These are phyloP conservation scores for Ophiostoma australiae DNA, from an alignment of 2,329 filamentous ascomycete genomes.

Conservation along the genomic window DNA sequence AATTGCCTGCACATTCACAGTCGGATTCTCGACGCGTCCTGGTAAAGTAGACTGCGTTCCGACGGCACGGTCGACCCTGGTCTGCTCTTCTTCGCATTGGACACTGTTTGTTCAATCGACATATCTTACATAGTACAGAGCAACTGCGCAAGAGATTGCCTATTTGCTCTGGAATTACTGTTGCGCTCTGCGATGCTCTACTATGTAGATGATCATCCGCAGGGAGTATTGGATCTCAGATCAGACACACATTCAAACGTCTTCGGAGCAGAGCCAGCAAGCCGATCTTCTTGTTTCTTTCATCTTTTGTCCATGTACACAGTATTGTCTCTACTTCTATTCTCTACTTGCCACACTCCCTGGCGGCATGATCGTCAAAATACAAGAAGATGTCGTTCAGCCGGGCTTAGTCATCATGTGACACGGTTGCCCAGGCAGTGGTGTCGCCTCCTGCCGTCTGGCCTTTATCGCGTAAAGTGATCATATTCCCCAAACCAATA, in stretches of 20 bases:
- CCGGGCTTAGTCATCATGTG: not conserved
- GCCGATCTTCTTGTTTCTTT: not conserved
- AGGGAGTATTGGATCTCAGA: not conserved
- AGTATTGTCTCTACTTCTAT: not conserved
- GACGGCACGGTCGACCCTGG: not conserved
- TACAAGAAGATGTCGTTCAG: not conserved
- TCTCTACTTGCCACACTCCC: not conserved
- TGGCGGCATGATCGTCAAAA: too few species aligned
- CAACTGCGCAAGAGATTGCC: not conserved
- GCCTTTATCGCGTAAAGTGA: not conserved
- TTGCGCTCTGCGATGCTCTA: not conserved
- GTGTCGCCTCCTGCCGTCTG: not conserved
- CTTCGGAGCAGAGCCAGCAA: not conserved
- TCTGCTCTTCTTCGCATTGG: not conserved
- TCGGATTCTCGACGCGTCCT: not conserved
- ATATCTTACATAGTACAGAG: not conserved
- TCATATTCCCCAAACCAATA: not conserved
- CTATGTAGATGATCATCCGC: not conserved
- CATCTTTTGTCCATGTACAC: too few species aligned
- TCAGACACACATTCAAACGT: not conserved
- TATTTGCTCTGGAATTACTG: not conserved
- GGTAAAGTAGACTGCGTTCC: not conserved
- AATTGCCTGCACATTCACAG: not conserved
- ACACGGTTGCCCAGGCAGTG: conserved; percentile 2
- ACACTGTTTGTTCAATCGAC: not conserved